Conservation (phyloP, 805 yeast species). For the Sugiyamaella lignohabitans region DNA sequence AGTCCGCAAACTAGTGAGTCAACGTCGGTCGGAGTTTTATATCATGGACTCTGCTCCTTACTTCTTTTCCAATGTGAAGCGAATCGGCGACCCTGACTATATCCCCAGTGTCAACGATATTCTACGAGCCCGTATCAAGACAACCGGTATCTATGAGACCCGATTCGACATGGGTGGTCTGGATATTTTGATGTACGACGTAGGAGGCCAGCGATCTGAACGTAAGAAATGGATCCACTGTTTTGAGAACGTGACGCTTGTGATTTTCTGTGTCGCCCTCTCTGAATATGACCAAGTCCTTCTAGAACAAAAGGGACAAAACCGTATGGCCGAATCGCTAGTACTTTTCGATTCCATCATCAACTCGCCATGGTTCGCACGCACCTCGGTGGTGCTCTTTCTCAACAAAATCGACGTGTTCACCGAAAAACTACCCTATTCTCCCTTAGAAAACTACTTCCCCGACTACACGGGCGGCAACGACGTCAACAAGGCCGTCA, state of each 20-base stretch:
- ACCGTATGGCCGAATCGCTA: constrained; percentile 74
- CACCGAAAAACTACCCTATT: constrained; percentile 72
- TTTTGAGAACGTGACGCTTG: constrained; percentile 84
- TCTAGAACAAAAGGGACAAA: constrained; percentile 62
- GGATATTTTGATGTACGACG: constrained; percentile 66
- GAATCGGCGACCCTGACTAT: constrained; percentile 56
- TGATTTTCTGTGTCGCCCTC: constrained; percentile 85
- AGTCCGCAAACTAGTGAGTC: constrained; percentile 45
- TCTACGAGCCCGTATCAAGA: constrained; percentile 80
- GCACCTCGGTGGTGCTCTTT: constrained; percentile 80
- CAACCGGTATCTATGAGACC: constrained; percentile 86
- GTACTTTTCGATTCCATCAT: constrained; percentile 84
- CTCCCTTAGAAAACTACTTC: constrained; percentile 76
- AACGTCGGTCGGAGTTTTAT: constrained; percentile 63
- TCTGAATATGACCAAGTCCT: constrained; percentile 87
- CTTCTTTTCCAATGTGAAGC: constrained; percentile 60
- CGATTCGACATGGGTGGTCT: constrained; percentile 67
- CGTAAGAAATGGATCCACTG: constrained; percentile 97
- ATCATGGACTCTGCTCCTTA: constrained; percentile 72
- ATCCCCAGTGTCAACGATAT: constrained; percentile 73
- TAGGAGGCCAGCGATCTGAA: constrained; percentile 95
- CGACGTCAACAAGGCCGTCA: constrained; percentile 84
- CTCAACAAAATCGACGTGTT: constrained; percentile 87
- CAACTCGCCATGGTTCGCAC: constrained; percentile 85
- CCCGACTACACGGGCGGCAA: constrained; percentile 90